Evolutionary conservation across 805 yeast genomes (phyloP).

Genomic region (Candida boidinii): DNA sequence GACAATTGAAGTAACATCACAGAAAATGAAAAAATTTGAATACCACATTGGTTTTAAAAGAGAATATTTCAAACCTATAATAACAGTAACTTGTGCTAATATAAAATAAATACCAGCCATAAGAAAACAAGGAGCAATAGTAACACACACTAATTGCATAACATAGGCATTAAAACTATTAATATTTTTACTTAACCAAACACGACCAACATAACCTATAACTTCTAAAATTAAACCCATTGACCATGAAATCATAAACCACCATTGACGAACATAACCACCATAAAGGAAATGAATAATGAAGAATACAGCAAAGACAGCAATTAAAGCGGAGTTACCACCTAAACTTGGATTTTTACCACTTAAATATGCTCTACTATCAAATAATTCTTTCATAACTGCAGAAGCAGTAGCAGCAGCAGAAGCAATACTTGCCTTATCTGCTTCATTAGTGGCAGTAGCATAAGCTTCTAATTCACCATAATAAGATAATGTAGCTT

Average conservation of each 20-base stretch:
- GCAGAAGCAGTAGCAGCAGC: constrained; percentile 17
- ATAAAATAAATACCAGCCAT: constrained; percentile 79
- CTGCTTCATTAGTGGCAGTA: constrained; percentile 14
- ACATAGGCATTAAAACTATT: constrained; percentile 34
- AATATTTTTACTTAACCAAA: constrained; percentile 32
- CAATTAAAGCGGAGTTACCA: constrained; percentile 52
- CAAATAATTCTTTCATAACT: constrained; percentile 9
- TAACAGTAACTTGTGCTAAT: constrained; percentile 56
- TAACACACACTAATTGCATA: constrained; percentile 59
- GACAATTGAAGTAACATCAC: constrained; percentile 56
- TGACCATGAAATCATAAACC: constrained; percentile 54
- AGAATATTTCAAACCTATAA: constrained; percentile 51
- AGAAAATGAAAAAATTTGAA: constrained; percentile 53
- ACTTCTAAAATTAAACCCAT: constrained; percentile 53
- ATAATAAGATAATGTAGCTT: constrained; percentile 16
- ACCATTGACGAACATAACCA: constrained; percentile 43
- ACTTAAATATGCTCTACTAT: constrained; percentile 18
- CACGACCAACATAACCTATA: constrained; percentile 60
- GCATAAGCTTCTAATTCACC: constrained; percentile 14
- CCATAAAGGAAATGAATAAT: constrained; percentile 33
- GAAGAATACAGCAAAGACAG: constrained; percentile 42
- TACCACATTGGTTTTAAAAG: constrained; percentile 47
- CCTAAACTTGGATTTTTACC: constrained; percentile 42
- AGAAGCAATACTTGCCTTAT: constrained; percentile 7
- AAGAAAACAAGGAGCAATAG: constrained; percentile 74